A percentile compares a stretch with the other conserved stretches of the same genome.
phyloP scores from a whole-genome alignment of 768 basidiomycete genomes.

The Suillus weaverae region DNA sequence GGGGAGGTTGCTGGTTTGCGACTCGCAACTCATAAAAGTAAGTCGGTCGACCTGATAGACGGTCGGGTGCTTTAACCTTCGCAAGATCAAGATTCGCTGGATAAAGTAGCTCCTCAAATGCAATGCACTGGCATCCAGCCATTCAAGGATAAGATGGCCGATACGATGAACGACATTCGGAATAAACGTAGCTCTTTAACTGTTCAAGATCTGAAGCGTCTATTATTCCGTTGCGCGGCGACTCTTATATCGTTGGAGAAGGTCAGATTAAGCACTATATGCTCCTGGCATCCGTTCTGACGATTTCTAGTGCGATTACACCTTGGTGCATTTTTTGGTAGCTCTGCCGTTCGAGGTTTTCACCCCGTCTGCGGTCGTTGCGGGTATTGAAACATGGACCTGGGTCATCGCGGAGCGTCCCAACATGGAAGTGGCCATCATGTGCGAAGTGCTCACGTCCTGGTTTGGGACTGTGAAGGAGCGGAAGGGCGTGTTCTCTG shows the following conservation, averaged over 20 bases:
- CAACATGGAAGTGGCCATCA: conserved; percentile 75
- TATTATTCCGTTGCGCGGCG: conserved; percentile 86
- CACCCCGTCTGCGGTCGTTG: conserved; percentile 80
- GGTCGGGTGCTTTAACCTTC: conserved; percentile 1
- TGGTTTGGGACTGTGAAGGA: conserved; percentile 84
- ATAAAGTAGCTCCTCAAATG: conserved; percentile 60
- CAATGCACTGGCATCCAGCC: conserved; percentile 61
- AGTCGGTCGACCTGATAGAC: conserved; percentile 16
- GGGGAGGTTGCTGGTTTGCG: conserved; percentile 85
- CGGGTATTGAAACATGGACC: conserved; percentile 93
- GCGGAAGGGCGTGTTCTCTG: conserved; percentile 82
- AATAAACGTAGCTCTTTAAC: conserved; percentile 72
- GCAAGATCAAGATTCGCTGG: conserved; percentile 57
- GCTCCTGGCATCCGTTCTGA: not conserved
- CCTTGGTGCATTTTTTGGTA: conserved; percentile 85
- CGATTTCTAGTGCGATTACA: conserved; percentile 69
- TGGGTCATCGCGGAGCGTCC: conserved; percentile 92
- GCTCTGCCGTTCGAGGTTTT: conserved; percentile 86
- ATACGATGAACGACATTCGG: conserved; percentile 65
- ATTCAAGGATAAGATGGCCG: conserved; percentile 66
- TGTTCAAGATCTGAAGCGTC: conserved; percentile 78
- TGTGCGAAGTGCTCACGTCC: conserved; percentile 82
- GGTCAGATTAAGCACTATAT: conserved; percentile 36
- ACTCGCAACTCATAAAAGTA: conserved; percentile 66
- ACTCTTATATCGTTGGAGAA: conserved; percentile 68